Evolutionary conservation across 2,329 filamentous ascomycete species (phyloP).

Genomic region (Geosmithia putterillii): DNA sequence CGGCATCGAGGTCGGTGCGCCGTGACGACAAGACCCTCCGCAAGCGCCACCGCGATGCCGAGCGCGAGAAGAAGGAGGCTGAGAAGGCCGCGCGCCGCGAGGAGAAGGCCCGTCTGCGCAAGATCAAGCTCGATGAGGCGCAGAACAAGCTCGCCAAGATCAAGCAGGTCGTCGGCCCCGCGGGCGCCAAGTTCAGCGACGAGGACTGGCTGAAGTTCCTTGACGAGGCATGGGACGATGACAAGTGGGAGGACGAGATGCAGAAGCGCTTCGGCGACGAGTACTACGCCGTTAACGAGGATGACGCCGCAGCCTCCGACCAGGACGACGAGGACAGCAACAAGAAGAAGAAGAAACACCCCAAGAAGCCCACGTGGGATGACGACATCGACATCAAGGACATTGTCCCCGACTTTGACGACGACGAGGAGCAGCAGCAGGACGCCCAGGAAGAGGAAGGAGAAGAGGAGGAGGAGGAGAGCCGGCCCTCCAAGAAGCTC

Average conservation of each 20-base stretch:
- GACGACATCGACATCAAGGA: constrained; percentile 97
- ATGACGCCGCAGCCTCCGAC: constrained; percentile 41
- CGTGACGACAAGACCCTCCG: constrained; percentile 69
- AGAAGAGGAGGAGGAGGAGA: constrained; percentile 28
- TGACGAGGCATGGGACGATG: constrained; percentile 79
- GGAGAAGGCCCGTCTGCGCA: constrained; percentile 73
- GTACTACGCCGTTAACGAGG: constrained; percentile 67
- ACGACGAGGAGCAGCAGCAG: constrained; percentile 41
- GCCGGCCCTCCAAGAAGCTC: constrained; percentile 43
- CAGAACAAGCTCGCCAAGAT: constrained; percentile 80
- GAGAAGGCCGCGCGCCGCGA: constrained; percentile 65
- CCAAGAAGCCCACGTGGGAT: constrained; percentile 66
- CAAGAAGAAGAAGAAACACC: constrained; percentile 21
- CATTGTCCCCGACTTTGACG: constrained; percentile 75
- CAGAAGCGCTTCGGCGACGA: constrained; percentile 73
- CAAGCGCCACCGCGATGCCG: constrained; percentile 66
- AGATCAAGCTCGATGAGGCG: constrained; percentile 82
- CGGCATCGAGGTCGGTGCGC: constrained; percentile 70
- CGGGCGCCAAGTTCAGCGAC: constrained; percentile 51
- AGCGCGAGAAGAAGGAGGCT: constrained; percentile 64
- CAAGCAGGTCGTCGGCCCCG: constrained; percentile 75
- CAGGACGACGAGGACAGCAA: constrained; percentile 42
- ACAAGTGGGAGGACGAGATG: constrained; percentile 88
- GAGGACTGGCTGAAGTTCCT: constrained; percentile 79
- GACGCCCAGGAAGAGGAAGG: constrained; percentile 24